Evolutionary conservation across 352 stramenopile genomes (phyloP).

Genomic region (Plasmopara muralis): DNA sequence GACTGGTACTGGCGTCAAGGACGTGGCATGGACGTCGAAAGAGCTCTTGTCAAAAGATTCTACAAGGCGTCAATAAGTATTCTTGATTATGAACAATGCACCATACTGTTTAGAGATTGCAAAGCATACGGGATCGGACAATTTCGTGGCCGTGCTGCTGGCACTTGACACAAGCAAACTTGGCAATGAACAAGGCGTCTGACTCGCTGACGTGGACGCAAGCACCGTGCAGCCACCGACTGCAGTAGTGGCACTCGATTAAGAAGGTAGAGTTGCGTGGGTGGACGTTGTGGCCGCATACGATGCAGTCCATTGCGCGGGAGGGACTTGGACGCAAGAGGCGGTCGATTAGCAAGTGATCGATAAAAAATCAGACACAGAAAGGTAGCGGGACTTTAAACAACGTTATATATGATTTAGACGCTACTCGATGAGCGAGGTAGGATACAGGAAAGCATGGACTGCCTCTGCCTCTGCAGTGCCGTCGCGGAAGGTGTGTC

Average conservation of each 20-base stretch:
- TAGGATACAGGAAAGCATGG: conserved; percentile 9
- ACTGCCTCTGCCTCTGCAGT: conserved; percentile 8
- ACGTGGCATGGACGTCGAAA: conserved; percentile 19
- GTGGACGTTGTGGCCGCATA: conserved; percentile 27
- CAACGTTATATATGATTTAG: conserved; percentile 14
- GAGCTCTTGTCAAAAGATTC: conserved; percentile 10
- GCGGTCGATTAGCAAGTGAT: conserved; percentile 16
- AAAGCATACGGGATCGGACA: conserved; percentile 30
- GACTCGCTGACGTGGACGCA: conserved; percentile 52
- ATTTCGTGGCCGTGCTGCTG: conserved; percentile 33
- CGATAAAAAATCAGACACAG: conserved; percentile 4
- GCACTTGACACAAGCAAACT: conserved; percentile 45
- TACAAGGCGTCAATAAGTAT: conserved; percentile 1
- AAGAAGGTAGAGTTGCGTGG: conserved; percentile 36
- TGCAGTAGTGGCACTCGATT: conserved; percentile 62
- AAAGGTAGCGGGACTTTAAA: conserved; percentile 8
- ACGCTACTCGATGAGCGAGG: conserved; percentile 4
- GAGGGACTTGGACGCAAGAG: conserved; percentile 12
- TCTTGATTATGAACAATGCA: background rate
- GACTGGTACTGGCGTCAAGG: conserved; percentile 36
- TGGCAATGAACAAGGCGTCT: conserved; percentile 47
- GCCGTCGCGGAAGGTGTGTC: conserved; percentile 12
- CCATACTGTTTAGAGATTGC: background rate
- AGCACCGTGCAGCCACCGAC: conserved; percentile 51
- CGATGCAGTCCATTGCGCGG: conserved; percentile 9